Conservation (phyloP, 495 filamentous ascomycete species). For the Aspergillus kassunensis region DNA sequence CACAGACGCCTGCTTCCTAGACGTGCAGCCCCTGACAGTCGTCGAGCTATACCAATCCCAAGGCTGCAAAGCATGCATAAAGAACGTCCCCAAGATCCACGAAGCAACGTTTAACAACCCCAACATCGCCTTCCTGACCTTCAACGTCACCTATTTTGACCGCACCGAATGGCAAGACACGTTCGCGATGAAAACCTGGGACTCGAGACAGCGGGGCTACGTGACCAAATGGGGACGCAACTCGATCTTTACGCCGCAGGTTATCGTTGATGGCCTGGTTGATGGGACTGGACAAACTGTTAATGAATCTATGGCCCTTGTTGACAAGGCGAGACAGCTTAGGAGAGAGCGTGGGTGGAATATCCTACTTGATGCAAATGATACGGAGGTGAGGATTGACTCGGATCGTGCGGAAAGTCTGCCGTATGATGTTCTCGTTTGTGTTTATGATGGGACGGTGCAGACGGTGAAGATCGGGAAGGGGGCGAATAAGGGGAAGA, state of each 20-base stretch:
- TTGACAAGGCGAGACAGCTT: neutral
- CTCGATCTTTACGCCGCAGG: slow-evolving; percentile 7
- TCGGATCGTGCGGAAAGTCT: neutral
- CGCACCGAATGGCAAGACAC: slow-evolving; percentile 9
- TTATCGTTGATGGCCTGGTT: neutral
- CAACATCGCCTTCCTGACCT: slow-evolving; percentile 8
- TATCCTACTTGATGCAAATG: slow-evolving; percentile 9
- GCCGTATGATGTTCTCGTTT: neutral
- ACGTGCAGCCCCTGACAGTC: slow-evolving; percentile 2
- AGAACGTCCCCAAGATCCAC: slow-evolving; percentile 11
- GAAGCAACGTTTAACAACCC: neutral
- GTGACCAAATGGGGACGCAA: neutral
- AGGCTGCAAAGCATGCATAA: slow-evolving; percentile 9
- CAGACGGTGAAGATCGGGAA: slow-evolving; percentile 9
- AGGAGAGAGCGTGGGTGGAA: neutral
- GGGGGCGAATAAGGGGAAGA: slow-evolving; percentile 10
- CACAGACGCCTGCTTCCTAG: slow-evolving; percentile 7
- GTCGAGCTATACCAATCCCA: slow-evolving; percentile 10
- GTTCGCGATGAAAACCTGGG: neutral
- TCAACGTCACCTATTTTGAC: slow-evolving; percentile 9
- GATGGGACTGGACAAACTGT: slow-evolving; percentile 4
- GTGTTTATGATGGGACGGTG: neutral
- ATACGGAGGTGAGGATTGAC: slow-evolving; percentile 6
- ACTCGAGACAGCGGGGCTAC: slow-evolving; percentile 9
- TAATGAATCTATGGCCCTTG: neutral